phyloP scores from a whole-genome alignment of 1,284 basidiomycete genomes.

The Bjerkandera adusta region DNA sequence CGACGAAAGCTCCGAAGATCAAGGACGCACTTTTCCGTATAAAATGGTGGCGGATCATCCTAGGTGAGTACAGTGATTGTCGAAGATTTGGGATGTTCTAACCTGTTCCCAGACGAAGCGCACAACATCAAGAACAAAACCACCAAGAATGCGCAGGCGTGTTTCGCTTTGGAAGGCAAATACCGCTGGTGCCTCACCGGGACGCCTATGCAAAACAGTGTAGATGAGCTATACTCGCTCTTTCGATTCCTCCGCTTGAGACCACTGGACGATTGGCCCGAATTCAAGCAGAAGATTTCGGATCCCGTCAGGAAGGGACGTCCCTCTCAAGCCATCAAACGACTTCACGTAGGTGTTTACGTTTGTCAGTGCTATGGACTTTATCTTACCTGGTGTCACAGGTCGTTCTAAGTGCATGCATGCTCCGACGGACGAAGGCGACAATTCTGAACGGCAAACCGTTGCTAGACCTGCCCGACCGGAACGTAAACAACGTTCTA shows the following conservation, averaged over 20 bases:
- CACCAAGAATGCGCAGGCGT: constrained; percentile 82
- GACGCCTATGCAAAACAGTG: constrained; percentile 85
- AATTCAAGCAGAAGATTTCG: constrained; percentile 78
- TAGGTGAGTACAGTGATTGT: constrained; percentile 50
- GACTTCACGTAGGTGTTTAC: constrained; percentile 61
- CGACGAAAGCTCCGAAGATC: constrained; percentile 31
- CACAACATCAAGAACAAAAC: constrained; percentile 96
- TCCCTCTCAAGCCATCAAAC: constrained; percentile 77
- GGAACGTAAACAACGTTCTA: constrained; percentile 70
- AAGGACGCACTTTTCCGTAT: constrained; percentile 76
- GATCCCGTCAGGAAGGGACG: constrained; percentile 76
- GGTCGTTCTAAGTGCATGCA: constrained; percentile 83
- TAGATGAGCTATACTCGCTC: constrained; percentile 88
- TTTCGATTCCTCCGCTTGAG: constrained; percentile 86
- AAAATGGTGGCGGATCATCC: constrained; percentile 84
- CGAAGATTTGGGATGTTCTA: neutral
- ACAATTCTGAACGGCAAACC: constrained; percentile 82
- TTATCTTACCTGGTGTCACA: constrained; percentile 26
- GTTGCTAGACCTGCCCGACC: constrained; percentile 81
- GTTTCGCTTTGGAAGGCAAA: constrained; percentile 74
- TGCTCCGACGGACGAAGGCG: constrained; percentile 90
- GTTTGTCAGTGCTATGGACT: neutral
- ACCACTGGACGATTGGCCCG: constrained; percentile 79
- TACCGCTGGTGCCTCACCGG: constrained; percentile 91
- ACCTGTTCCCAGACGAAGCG: constrained; percentile 73